Evolutionary conservation across 2,329 filamentous ascomycete genomes (phyloP), one percentile per base, ranked within the genome.

Genomic region (Colletotrichum sp.): DNA sequence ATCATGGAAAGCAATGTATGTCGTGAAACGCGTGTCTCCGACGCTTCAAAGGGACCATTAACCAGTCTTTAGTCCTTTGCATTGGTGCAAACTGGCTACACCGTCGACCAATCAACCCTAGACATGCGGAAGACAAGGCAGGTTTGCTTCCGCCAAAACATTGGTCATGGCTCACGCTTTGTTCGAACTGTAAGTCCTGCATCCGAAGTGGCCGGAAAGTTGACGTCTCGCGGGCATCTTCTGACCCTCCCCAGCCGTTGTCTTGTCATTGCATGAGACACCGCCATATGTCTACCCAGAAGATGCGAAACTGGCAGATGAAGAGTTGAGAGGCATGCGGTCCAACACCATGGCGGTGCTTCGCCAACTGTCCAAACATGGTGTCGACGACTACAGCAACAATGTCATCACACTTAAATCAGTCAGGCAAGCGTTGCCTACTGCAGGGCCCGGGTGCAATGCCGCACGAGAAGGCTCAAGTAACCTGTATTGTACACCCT

Each of bases 141-240:
- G 70, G 59, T 30, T 83, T 85, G 62, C 83, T 86, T 75, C 86
- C 82, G 18, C 86, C 82, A 7, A 86, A 86, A 69, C 86, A 87
- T 66, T 96, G 93, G 93, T 93, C 92, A 24, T 96, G 94, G 94
- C 87, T 95, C 7, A 85, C 94, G 6, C 83, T 95, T 10, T 94
- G 92, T 78, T 88, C 92, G 78, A 93, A 95, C 80, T 88, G 90
- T 90, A 86, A 9, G 86, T 79, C 18, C 10, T 30, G 5, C 49
- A 21, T 16, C 30, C 15, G 26, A 13, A 30, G 18, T 21, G 12
- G 18, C 5, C 16, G 12, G 8, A 26, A 34, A 24, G 5, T 21
- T 28, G 12, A 72, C 4, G 8, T 16, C 26, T 67, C 10, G 16
- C 34, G n/a, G 74, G 80, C 15, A 16, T 78, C 69, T 39, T 60